These are phyloP conservation scores for Xylaria sp. DNA, from an alignment of 2,329 filamentous ascomycete species.

Conservation along the genomic window DNA sequence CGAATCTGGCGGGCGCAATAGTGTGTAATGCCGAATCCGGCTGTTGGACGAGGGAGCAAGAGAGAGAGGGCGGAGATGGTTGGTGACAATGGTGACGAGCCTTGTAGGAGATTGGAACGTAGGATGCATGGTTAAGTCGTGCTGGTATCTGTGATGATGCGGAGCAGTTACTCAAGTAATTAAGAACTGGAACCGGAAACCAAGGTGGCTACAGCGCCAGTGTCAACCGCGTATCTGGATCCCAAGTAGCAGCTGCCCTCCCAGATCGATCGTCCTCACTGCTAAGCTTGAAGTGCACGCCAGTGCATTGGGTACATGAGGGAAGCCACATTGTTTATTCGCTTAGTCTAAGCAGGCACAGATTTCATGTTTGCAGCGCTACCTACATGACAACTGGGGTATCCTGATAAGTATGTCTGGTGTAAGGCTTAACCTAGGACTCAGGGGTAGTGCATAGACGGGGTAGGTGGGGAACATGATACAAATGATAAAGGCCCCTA, in stretches of 20 bases:
- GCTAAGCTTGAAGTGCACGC: neutral
- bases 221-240: neutral
- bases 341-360: neutral
- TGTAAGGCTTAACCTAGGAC: no score
- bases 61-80: neutral
- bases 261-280: neutral
- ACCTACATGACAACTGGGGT: neutral
- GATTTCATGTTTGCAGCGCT: neutral
- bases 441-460: neutral
- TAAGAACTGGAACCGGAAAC: no score
- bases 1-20: neutral
- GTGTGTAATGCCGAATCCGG: neutral
- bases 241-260: neutral
- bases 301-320: neutral
- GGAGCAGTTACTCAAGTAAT: neutral
- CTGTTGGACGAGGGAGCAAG: neutral
- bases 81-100: neutral
- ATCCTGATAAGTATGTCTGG: no score
- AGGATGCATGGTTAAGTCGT: neutral
- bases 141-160: neutral
- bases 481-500: neutral
- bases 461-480: neutral
- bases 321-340: neutral
- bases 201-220: no score
- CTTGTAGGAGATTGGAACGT: slow-evolving; percentile 11